These are phyloP conservation scores for Persicaria maculosa DNA, from an alignment of 148 eudicot species.

Conservation along the genomic window DNA sequence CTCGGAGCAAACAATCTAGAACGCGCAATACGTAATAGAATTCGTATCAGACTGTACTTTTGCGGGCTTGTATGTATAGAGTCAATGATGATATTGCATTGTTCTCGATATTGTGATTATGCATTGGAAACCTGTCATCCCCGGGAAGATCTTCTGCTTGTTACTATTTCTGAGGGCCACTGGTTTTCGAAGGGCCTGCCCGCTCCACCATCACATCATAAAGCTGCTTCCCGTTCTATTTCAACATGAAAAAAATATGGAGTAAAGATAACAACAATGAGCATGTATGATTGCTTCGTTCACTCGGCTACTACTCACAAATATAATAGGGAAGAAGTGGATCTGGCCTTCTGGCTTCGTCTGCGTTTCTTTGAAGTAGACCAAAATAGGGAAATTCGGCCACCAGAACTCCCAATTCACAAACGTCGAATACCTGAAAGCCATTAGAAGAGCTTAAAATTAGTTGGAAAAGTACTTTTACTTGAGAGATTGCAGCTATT, in stretches of 20 bases:
- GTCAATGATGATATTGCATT: conserved; percentile 1
- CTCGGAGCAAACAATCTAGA: not conserved
- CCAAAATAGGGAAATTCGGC: conserved; percentile 91
- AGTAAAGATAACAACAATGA: not conserved
- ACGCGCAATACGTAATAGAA: not conserved
- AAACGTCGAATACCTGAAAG: conserved; percentile 75
- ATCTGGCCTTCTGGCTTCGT: conserved; percentile 96
- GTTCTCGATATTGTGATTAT: not conserved
- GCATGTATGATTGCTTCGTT: not conserved
- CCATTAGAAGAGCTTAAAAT: not conserved
- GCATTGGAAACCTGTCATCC: not conserved
- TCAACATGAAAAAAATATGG: conserved; percentile 12
- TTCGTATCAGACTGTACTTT: not conserved
- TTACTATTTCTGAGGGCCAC: conserved; percentile 42
- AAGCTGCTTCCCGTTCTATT: conserved; percentile 91
- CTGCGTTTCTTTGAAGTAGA: conserved; percentile 91
- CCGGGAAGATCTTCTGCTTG: not conserved
- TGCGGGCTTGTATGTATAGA: not conserved
- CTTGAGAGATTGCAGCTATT: not conserved
- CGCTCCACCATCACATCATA: conserved; percentile 93
- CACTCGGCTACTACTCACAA: conserved; percentile 44
- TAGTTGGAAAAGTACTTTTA: not conserved
- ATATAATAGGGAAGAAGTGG: conserved; percentile 92
- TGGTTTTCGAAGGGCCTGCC: conserved; percentile 84
- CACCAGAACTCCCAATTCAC: conserved; percentile 99